Conservation (phyloP, 352 stramenopile genomes). For the Globisporangium cylindrosporum region DNA sequence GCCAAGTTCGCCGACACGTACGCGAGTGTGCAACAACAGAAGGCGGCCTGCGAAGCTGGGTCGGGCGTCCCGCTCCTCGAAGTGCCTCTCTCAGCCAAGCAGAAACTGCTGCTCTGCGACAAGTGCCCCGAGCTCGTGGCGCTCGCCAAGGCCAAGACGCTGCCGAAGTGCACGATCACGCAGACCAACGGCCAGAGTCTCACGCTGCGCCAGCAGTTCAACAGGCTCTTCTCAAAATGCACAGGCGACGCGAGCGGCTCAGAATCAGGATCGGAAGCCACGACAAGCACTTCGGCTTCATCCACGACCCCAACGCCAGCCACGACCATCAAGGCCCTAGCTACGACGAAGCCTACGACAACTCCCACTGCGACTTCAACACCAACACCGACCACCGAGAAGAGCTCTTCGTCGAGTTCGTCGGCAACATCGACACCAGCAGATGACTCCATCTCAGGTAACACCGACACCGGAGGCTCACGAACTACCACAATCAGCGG, state of each 20-base stretch:
- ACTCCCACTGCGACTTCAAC: background rate
- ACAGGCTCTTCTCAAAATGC: background rate
- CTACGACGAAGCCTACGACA: background rate
- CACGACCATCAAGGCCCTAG: background rate
- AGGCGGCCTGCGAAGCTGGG: background rate
- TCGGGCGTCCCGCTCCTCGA: background rate
- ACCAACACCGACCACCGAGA: background rate
- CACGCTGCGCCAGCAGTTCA: conserved; percentile 1
- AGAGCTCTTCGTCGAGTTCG: conserved; percentile 1
- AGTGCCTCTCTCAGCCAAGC: background rate
- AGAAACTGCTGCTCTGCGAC: conserved; percentile 1
- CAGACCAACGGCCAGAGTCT: background rate
- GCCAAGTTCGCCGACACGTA: background rate
- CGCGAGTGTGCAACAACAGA: background rate
- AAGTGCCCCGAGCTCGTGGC: background rate
- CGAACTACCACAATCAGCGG: background rate
- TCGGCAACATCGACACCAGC: background rate
- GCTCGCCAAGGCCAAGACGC: conserved; percentile 1
- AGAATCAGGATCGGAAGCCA: background rate
- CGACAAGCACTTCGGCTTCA: background rate
- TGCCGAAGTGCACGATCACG: background rate
- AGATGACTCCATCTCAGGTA: background rate
- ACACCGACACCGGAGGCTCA: background rate
- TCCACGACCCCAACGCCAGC: background rate
- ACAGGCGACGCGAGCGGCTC: background rate